Percentiles rank a stretch among this genome's conserved stretches.
These are phyloP conservation scores for Fusarium fujikuroi DNA, from an alignment of 2,329 filamentous ascomycete species.

Conservation along the genomic window DNA sequence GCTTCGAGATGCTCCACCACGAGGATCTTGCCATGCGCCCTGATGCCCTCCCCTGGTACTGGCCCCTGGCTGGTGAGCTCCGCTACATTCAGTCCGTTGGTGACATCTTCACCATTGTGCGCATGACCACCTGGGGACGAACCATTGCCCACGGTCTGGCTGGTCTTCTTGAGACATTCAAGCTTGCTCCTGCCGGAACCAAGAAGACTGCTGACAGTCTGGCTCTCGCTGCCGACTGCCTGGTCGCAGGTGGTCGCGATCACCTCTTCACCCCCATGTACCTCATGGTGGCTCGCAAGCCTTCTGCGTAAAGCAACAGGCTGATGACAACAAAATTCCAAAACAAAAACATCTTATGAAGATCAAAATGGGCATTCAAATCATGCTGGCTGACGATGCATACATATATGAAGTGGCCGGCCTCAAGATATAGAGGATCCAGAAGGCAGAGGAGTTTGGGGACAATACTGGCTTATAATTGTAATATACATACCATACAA, in stretches of 20 bases:
- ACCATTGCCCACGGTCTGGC: slow-evolving; percentile 79
- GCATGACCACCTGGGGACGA: slow-evolving; percentile 90
- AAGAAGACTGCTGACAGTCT: slow-evolving; percentile 96
- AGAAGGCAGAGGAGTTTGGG: slow-evolving; percentile 35
- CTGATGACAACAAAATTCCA: slow-evolving; percentile 15
- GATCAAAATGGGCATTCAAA: slow-evolving; percentile 20
- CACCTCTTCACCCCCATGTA: slow-evolving; percentile 99
- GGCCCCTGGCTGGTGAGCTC: slow-evolving; percentile 86
- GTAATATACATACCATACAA: slow-evolving; percentile 42
- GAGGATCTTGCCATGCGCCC: slow-evolving; percentile 86
- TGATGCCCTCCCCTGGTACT: slow-evolving; percentile 90
- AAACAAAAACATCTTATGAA: slow-evolving; percentile 26
- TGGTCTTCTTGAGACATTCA: slow-evolving; percentile 78
- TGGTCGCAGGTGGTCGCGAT: slow-evolving; percentile 86
- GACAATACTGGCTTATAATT: slow-evolving; percentile 44
- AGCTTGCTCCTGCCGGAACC: slow-evolving; percentile 82
- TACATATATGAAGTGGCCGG: slow-evolving; percentile 34
- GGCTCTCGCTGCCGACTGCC: slow-evolving; percentile 81
- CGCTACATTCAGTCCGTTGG: slow-evolving; percentile 82
- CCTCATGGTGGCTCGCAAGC: slow-evolving; percentile 93
- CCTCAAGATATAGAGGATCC: slow-evolving; percentile 29
- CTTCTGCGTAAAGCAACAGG: slow-evolving; percentile 50
- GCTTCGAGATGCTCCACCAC: slow-evolving; percentile 83
- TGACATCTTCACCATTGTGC: slow-evolving; percentile 84
- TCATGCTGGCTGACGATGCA: slow-evolving; percentile 35